Conservation (phyloP, 805 yeast genomes). For the Saturnispora hagleri region DNA sequence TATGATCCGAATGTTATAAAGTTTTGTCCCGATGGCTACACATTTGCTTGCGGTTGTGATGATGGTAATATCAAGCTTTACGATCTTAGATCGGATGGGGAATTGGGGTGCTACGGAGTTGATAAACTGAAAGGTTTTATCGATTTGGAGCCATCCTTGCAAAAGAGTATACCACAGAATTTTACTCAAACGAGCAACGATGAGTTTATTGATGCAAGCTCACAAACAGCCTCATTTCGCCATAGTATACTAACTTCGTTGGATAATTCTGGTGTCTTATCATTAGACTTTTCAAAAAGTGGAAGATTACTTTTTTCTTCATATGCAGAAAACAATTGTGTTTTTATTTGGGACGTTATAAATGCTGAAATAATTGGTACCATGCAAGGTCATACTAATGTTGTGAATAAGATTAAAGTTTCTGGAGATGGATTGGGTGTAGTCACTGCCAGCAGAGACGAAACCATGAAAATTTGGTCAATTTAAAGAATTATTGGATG, state of each 20-base stretch:
- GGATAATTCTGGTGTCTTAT: conserved; percentile 60
- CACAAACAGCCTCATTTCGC: conserved; percentile 16
- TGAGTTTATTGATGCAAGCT: conserved; percentile 2
- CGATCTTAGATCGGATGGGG: conserved; percentile 73
- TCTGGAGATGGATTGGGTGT: conserved; percentile 71
- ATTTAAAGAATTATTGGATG: conserved; percentile 1
- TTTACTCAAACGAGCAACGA: background rate
- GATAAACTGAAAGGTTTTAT: conserved; percentile 11
- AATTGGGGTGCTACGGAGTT: conserved; percentile 40
- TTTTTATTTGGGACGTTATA: conserved; percentile 70
- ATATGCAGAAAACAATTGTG: conserved; percentile 59
- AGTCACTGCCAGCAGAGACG: conserved; percentile 76
- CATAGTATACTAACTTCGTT: conserved; percentile 28
- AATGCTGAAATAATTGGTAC: conserved; percentile 56
- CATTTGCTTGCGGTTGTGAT: conserved; percentile 70
- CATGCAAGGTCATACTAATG: conserved; percentile 54
- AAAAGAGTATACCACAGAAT: background rate
- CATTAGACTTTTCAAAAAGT: conserved; percentile 63
- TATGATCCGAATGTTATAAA: conserved; percentile 53
- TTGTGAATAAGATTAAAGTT: conserved; percentile 53
- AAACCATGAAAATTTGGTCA: conserved; percentile 61
- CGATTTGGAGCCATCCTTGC: conserved; percentile 2
- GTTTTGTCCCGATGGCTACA: conserved; percentile 61
- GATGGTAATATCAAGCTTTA: conserved; percentile 63
- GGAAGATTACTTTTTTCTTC: conserved; percentile 71